Base-by-base conservation (phyloP, 768 basidiomycete species). In the Termitomyces sp. region DNA sequence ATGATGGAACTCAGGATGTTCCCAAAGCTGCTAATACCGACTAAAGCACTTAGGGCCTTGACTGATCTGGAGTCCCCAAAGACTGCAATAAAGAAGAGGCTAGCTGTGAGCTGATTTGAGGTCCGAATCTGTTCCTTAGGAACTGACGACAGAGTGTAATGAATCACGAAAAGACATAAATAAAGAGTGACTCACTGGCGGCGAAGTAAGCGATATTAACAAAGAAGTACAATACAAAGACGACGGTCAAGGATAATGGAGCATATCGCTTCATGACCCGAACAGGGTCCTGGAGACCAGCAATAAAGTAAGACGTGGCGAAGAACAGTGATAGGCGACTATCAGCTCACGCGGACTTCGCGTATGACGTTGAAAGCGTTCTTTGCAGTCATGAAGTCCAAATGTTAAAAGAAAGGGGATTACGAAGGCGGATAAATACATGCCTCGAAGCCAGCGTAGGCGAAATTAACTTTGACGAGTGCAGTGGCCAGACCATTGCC, bases 21-120 rank as follows among this genome's bases (percentile, higher is more conserved):
- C 4, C 79, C 77, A 40, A 79, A 72, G 38, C 77, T 75, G 50
- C 72, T 77, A 29, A 80, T 67, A 11, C 75, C 77, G 20, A 80
- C 70, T 50, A 76, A 72, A 15, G 76, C 73, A 60, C 73, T 72
- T 47, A 77, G 71, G 3, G 76, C 74, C 52, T 73, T 68, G 20
- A 75, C 73, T 10, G 71, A 69, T 14, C 69, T 70, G 32, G 68
- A 71, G 55, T 68, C 25, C 25, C 82, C 81, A 57, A 83, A 85
- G 8, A 84, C 81, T 14, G 76, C 75, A 34, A 74, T 66, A 69
- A 85, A 84, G 71, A 84, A 85, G 17, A 80, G 69, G 32, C 77
- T 79, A 2, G 79, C 83, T 7, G 81, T 74, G 40, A 82, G 74
- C 56, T 79, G 76, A 31, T 77, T 77, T 0, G 81, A 80, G 29